Evolutionary conservation across 768 basidiomycete species (phyloP).

Genomic region (Lanmaoa rubissima): DNA sequence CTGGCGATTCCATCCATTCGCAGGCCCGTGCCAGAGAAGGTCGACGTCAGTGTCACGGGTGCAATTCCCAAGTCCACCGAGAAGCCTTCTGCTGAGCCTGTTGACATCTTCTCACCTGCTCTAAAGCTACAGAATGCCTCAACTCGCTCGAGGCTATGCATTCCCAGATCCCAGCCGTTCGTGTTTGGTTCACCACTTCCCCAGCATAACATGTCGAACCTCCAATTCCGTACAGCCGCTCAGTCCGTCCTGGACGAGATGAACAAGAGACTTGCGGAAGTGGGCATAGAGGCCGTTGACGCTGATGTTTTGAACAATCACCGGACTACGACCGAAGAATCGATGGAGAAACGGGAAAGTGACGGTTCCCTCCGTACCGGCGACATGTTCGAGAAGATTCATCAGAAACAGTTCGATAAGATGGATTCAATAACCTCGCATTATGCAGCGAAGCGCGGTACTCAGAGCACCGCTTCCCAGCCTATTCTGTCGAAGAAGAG

Average conservation of each 20-base stretch:
- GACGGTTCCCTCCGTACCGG: conserved; percentile 28
- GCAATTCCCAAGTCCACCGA: conserved; percentile 27
- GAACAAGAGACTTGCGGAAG: conserved; percentile 64
- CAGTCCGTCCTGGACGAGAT: conserved; percentile 78
- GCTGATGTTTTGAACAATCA: conserved; percentile 42
- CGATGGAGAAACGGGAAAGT: conserved; percentile 10
- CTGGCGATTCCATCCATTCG: conserved; percentile 17
- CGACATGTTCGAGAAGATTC: conserved; percentile 53
- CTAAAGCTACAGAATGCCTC: conserved; percentile 23
- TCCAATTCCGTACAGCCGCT: conserved; percentile 65
- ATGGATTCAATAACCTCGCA: conserved; percentile 74
- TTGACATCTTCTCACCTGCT: conserved; percentile 43
- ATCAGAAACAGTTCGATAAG: conserved; percentile 64
- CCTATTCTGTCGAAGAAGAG: conserved; percentile 37
- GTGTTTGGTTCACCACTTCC: conserved; percentile 77
- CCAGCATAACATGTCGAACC: conserved; percentile 57
- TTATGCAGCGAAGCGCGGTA: conserved; percentile 43
- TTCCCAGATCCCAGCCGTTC: conserved; percentile 48
- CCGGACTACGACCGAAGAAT: conserved; percentile 4
- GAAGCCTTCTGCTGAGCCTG: conserved; percentile 31
- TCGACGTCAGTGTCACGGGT: conserved; percentile 11
- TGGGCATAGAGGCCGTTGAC: conserved; percentile 51
- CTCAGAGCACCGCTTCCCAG: conserved; percentile 19
- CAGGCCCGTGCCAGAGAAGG: conserved; percentile 23
- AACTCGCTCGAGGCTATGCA: conserved; percentile 20